A percentile compares a stretch with the other conserved stretches of the same genome.
Evolutionary conservation across 2,329 filamentous ascomycete genomes (phyloP).

Genomic region (Geosmithia flava): DNA sequence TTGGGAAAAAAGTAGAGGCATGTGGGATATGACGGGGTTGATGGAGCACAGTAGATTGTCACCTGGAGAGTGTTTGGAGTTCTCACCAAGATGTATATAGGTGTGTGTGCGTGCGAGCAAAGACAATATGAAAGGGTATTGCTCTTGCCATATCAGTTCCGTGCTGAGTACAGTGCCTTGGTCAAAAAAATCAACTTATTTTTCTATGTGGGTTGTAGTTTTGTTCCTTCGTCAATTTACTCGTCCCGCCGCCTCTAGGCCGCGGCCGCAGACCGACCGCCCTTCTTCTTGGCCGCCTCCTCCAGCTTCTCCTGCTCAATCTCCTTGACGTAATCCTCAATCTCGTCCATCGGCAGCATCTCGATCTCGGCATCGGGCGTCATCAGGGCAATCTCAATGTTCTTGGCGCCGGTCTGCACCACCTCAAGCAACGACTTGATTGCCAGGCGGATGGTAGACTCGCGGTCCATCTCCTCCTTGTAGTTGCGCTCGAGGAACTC

Average conservation of each 20-base stretch:
- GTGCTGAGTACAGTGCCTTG: slow-evolving; percentile 11
- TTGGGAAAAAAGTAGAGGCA: not conserved
- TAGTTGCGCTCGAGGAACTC: slow-evolving; percentile 99
- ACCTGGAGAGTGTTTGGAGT: not conserved
- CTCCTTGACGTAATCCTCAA: slow-evolving; percentile 94
- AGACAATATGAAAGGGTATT: slow-evolving; percentile 8
- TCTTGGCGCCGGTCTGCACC: slow-evolving; percentile 97
- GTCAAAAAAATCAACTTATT: slow-evolving; percentile 8
- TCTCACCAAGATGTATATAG: not conserved
- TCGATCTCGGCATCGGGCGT: slow-evolving; percentile 82
- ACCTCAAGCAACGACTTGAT: slow-evolving; percentile 98
- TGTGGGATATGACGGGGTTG: not conserved
- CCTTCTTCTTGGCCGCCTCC: slow-evolving; percentile 96
- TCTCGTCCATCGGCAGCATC: slow-evolving; percentile 90
- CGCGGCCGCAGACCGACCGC: slow-evolving; percentile 61
- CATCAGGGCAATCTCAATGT: slow-evolving; percentile 99
- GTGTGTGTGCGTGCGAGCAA: not conserved
- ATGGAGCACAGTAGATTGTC: not conserved
- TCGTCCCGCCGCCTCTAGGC: slow-evolving; percentile 48
- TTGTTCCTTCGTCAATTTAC: slow-evolving; percentile 19
- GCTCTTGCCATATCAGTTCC: slow-evolving; percentile 21
- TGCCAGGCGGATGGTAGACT: slow-evolving; percentile 89
- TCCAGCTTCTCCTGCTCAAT: slow-evolving; percentile 99
- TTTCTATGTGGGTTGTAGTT: slow-evolving; percentile 10
- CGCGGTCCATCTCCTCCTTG: slow-evolving; percentile 93